Base-by-base conservation (phyloP, 2,329 filamentous ascomycete genomes). In the Penicillium sp. region DNA sequence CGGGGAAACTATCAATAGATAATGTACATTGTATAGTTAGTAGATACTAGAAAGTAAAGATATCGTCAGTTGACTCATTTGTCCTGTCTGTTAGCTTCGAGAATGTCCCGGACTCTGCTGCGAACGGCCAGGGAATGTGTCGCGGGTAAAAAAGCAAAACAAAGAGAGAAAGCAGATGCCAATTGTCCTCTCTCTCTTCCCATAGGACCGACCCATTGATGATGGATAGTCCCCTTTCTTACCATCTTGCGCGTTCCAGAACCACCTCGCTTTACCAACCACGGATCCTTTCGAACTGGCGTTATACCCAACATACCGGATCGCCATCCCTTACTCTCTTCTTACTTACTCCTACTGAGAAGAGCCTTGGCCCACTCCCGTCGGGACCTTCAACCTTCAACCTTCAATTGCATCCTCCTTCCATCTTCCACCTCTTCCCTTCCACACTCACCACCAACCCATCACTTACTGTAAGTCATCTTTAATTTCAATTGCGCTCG, bases 331-430 rank as follows among this genome's bases (percentile, higher is more conserved):
- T 64, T 64, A 51, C 60, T 57, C 53, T 37, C 5, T 37, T 37
- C 4, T 19, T 42, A n/a, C 37, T 1, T 22, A 8, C 10, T 19
- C 19, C 33, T 40, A 22, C 19, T 40, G 24, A 33, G 51, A 15
- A 47, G 26, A 45, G 35, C 24, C 59, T 66, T 67, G 65, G 58
- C 65, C 62, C 64, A 64, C 66, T 60, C 60, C 63, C 61, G 59
- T 53, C 58, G 28, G 50, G 50, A 61, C 49, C 53, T 63, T 59
- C 56, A 37, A 37, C 35, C 35, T 37, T 37, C 35, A 37, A 24
- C 40, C 40, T 44, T 22, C 40, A 44, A 44, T 54, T 56, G 51
- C 42, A 38, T 44, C 60, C 59, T 56, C 58, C 63, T 62, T 42
- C 30, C 61, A 58, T 59, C 53, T 63, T 37, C 22, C 15, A 26